Evolutionary conservation across 108 stramenopile species (phyloP).

Genomic region (Skeletonema grethae): DNA sequence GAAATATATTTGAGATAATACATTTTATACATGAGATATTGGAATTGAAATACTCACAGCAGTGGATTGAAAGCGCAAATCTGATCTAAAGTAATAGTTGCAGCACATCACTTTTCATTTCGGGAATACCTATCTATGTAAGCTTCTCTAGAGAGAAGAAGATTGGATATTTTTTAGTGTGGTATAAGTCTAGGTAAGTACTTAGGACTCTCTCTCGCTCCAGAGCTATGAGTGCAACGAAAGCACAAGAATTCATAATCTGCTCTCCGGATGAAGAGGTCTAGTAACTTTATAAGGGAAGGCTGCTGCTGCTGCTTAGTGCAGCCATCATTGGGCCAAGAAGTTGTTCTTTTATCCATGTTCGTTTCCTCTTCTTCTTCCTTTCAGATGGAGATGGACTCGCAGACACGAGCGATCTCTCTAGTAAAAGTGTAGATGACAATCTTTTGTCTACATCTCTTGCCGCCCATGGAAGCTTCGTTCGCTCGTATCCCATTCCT

Average conservation of each 20-base stretch:
- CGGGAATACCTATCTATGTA: too few relatives aligned
- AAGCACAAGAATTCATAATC: neutral
- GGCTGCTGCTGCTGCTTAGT: neutral
- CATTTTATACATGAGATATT: too few relatives aligned
- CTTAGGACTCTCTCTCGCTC: too few relatives aligned
- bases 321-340: neutral
- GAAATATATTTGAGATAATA: too few relatives aligned
- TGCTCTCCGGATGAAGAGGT: neutral
- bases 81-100: too few relatives aligned
- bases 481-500: constrained; percentile 19
- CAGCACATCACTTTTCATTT: too few relatives aligned
- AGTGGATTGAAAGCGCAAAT: too few relatives aligned
- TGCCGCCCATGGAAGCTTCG: constrained; percentile 24
- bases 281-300: neutral
- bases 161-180: too few relatives aligned
- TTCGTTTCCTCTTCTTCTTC: constrained; percentile 8
- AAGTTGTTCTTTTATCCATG: constrained; percentile 8
- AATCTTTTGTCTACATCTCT: neutral
- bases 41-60: too few relatives aligned
- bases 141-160: too few relatives aligned
- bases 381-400: neutral
- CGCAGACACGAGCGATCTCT: neutral
- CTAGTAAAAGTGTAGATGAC: constrained; percentile 12
- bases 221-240: too few relatives aligned
- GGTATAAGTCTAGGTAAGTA: too few relatives aligned